Base-by-base conservation (phyloP, 2,329 filamentous ascomycete genomes). In the Talaromyces sp. region DNA sequence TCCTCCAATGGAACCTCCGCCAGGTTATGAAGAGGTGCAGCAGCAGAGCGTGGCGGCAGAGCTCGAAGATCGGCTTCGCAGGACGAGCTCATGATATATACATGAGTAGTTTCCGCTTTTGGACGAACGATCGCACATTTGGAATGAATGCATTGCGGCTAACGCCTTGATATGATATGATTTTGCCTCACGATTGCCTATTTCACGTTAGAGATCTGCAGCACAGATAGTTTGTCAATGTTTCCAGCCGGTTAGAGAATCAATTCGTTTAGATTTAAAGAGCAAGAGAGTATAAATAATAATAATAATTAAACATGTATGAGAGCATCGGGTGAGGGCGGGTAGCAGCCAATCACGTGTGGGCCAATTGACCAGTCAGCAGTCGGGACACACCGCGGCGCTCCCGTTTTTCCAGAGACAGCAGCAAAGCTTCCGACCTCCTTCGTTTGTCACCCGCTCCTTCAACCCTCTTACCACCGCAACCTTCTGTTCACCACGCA, bases 21-120 rank as follows among this genome's bases (percentile, higher is more conserved):
- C 94, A 56, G 90, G 87, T 40, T 98, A 98, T 72, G 92, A 97
- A 70, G 92, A 96, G 75, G 90, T 91, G 31, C 94, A 97, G 75
- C 87, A 92, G 72, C 86, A 91, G 67, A 90, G 89, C 63, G 82
- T 93, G 66, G 88, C 89, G 53, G 85, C 89, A 64, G 90, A 90
- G 67, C 81, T 91, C 51, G 90, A 94, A 71, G 82, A 83, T 65
- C 81, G 83, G 67, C 78, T 75, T 61, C 75, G 72, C 54, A 67
- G 68, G 52, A 66, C 67, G 53, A 72, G 68, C 57, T 76, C 61
- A 28, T 52, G 36, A 44, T n/a, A 33, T 27, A 28, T 42, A 23
- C 23, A 23, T 23, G 23, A 8, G 23, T 23, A 23, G 23, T 28
- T 31, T 30, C 30, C 18, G 2, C 5, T 44, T 9, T 40, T 40